A percentile compares a stretch with the other conserved stretches of the same genome.
Evolutionary conservation across 495 filamentous ascomycete genomes (phyloP).

Genomic region (Daldinia decipiens): DNA sequence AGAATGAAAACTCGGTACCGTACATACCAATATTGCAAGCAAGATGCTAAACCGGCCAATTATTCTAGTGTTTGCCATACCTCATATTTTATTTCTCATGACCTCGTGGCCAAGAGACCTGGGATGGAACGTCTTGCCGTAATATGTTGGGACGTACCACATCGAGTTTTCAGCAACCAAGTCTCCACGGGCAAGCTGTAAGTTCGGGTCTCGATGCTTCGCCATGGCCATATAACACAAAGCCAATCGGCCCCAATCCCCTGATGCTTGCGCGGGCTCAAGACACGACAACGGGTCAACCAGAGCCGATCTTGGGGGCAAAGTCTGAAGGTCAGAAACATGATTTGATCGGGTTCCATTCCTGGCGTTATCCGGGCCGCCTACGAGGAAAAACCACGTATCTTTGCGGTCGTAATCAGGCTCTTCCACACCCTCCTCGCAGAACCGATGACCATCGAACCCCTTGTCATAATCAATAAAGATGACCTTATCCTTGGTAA

Average conservation of each 20-base stretch:
- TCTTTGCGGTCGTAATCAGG: slow-evolving; percentile 52
- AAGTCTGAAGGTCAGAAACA: slow-evolving; percentile 14
- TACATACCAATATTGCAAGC: neutral
- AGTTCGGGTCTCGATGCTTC: slow-evolving; percentile 44
- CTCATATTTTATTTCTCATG: slow-evolving; percentile 51
- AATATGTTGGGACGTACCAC: slow-evolving; percentile 58
- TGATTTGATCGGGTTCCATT: slow-evolving; percentile 23
- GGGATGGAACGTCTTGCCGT: slow-evolving; percentile 59
- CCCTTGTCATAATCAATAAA: slow-evolving; percentile 57
- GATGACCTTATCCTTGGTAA: slow-evolving; percentile 47
- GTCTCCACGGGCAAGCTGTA: slow-evolving; percentile 40
- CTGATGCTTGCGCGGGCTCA: slow-evolving; percentile 39
- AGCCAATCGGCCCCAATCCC: slow-evolving; percentile 54
- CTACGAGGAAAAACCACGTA: slow-evolving; percentile 62
- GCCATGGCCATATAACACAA: slow-evolving; percentile 56
- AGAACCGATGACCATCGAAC: slow-evolving; percentile 61
- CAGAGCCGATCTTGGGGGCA: slow-evolving; percentile 43
- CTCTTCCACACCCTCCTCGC: slow-evolving; percentile 56
- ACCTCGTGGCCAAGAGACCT: slow-evolving; percentile 50
- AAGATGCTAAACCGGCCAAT: neutral
- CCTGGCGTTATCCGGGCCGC: slow-evolving; percentile 50
- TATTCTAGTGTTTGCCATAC: slow-evolving; percentile 40
- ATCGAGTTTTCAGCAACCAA: slow-evolving; percentile 46
- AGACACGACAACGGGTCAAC: slow-evolving; percentile 49
- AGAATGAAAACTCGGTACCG: neutral